A percentile compares a stretch with the other conserved stretches of the same genome.
Evolutionary conservation across 805 yeast species (phyloP).

Genomic region (Kodamaea lidongshanica): DNA sequence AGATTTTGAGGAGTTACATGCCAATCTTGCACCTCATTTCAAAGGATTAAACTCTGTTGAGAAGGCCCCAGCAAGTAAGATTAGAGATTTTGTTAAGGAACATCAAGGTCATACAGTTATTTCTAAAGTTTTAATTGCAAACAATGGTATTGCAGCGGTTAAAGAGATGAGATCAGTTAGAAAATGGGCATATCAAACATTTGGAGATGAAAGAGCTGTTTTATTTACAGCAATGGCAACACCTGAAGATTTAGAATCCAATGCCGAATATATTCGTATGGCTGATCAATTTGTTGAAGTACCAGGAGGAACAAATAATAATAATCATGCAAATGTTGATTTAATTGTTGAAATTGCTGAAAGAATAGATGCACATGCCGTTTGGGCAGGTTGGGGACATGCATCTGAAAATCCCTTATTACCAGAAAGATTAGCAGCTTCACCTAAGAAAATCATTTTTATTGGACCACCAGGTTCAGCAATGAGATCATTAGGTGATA

Average conservation of each 20-base stretch:
- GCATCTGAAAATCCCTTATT: conserved; percentile 97
- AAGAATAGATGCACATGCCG: conserved; percentile 94
- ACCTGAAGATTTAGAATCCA: conserved; percentile 96
- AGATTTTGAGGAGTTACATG: conserved; percentile 25
- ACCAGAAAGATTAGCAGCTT: conserved; percentile 92
- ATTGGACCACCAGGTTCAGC: conserved; percentile 99
- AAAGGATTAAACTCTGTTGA: conserved; percentile 75
- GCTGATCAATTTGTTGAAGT: conserved; percentile 98
- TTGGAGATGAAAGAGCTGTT: conserved; percentile 89
- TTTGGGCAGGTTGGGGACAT: conserved; percentile 99
- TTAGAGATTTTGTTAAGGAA: conserved; percentile 76
- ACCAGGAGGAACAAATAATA: conserved; percentile 98
- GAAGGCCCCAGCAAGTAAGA: conserved; percentile 67
- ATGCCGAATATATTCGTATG: conserved; percentile 97
- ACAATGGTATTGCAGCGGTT: conserved; percentile 99
- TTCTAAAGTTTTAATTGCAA: conserved; percentile 83
- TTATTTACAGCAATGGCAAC: conserved; percentile 98
- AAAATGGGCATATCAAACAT: conserved; percentile 99
- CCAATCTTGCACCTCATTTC: conserved; percentile 62
- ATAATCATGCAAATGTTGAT: conserved; percentile 97
- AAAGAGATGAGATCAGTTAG: conserved; percentile 95
- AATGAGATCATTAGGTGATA: conserved; percentile 99
- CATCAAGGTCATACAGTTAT: conserved; percentile 96
- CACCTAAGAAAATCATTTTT: conserved; percentile 82
- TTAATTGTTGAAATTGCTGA: conserved; percentile 96